Evolutionary conservation across 1,139 yeast species (phyloP), one percentile per base, ranked within the genome.

Genomic region (Zygoascus meyerae): DNA sequence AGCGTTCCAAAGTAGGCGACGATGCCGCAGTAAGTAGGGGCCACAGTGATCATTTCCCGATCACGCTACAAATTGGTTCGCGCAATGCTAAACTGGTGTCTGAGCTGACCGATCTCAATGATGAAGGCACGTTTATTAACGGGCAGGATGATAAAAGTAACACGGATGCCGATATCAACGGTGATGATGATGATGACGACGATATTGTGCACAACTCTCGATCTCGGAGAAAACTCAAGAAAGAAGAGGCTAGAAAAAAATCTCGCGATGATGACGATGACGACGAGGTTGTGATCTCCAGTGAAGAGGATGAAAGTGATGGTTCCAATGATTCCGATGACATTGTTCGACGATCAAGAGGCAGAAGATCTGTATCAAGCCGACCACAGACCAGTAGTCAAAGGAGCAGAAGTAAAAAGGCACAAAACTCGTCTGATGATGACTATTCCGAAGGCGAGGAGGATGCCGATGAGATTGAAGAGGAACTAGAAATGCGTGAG

Each of bases 401-500:
- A 17, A 53, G 52, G 42, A 45, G 54, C 5, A 46, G 52, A 6
- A 36, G 45, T 14, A 21, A 44, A n/a, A 36, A 36, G 7, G 46
- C 47, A 7, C 16, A 35, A 11, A 40, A 44, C 29, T 41, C 30
- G 9, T 40, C 44, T 9, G 51, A 46, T 28, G 55, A 52, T 12
- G 57, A 57, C 18, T 52, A 55, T 42, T 52, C 50, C 38, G 56
- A 51, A 18, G 49, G 48, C 26, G 52, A 48, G 15, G 58, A 54
- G 14, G 58, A 53, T 28, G 59, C 49, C 15, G 53, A 50, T 18
- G 53, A 51, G 18, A 51, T 42, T 26, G 52, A 48, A 12, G 63
- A 70, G 34, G 70, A 63, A 42, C 61, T 65, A 10, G 71, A 66
- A 1, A 66, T 63, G 15, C 63, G 55, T 21, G 57, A 53, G 34